Percentiles rank a stretch among this genome's conserved stretches.
Conservation (phyloP, 163 green algal genomes). For the Scenedesmus sp. region DNA sequence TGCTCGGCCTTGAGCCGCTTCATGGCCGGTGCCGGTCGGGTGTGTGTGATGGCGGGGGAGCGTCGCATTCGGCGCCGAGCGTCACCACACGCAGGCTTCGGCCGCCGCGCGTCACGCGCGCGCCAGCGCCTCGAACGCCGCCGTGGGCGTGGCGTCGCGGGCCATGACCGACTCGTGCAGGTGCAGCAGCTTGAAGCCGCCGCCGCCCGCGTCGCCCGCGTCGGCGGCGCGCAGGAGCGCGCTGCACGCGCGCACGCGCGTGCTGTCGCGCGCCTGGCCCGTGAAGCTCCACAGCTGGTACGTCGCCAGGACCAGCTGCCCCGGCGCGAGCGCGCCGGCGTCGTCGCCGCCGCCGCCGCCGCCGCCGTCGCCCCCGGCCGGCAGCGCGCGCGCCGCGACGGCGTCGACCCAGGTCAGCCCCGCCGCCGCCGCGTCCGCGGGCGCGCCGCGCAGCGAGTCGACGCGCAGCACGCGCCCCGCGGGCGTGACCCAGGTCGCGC, state of each 20-base stretch:
- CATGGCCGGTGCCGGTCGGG: no score
- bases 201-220: constrained; percentile 5
- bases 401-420: constrained; percentile 39
- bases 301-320: constrained; percentile 31
- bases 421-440: constrained; percentile 33
- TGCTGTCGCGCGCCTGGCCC: constrained; percentile 15
- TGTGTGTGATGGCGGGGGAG: no score
- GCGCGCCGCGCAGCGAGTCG: constrained; percentile 1
- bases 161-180: constrained; percentile 36
- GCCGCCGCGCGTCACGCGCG: no score
- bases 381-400: constrained; percentile 16
- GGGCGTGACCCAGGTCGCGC: constrained; percentile 39
- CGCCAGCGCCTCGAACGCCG: constrained; percentile 23
- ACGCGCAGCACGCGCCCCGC: constrained; percentile 22
- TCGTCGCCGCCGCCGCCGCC: not conserved
- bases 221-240: not conserved
- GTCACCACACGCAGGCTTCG: no score
- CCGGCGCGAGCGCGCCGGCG: not conserved
- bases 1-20: no score
- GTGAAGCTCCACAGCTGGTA: constrained; percentile 47
- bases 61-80: no score
- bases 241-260: constrained; percentile 28
- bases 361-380: not conserved
- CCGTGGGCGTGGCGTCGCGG: constrained; percentile 8
- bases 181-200: constrained; percentile 44